Evolutionary conservation across 805 yeast species (phyloP), one percentile per base, ranked within the genome.

Genomic region (Yamadazyma nakazawae): DNA sequence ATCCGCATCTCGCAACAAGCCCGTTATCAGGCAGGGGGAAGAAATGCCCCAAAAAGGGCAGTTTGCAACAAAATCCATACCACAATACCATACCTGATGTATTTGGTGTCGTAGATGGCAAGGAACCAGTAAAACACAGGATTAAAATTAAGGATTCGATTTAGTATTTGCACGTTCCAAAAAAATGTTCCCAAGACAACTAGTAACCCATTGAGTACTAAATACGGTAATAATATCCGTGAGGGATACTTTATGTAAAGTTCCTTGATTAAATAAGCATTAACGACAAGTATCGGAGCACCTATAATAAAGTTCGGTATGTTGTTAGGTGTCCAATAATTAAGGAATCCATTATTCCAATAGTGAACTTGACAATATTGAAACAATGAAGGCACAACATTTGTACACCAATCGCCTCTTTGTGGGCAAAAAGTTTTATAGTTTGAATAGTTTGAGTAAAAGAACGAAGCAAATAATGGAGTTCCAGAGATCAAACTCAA

Each of bases 141-240:
- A 30, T 87, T 62, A 59, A 89, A 88, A 5, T 92, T 77, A 10
- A 85, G 79, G 4, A 91, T 78, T 45, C 99, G 74, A 34, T 86
- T 88, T 47, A 92, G 72, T 31, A 91, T 89, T 63, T 92, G 99
- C 32, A 85, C 87, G 62, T 92, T 91, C 80, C 94, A 88, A 43
- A 81, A 68, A 30, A 81, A 68, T 1, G 80, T 24, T 5, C 82
- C 80, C 5, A 85, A 67, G 4, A 79, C 41, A 2, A 83, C 41
- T 51, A 82, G 73, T 0, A 75, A 51, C 3, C 58, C 45, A 49
- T 78, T 74, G 32, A 80, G 68, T 6, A 70, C 40, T 17, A 76
- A 58, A 9, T 79, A 54, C 1, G 82, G 78, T 40, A 57, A 55
- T 16, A 59, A 44, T 43, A 68, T 51, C 57, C 55, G 59, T 40